phyloP scores from a whole-genome alignment of 768 basidiomycete species.

The Phylloporus sp. region DNA sequence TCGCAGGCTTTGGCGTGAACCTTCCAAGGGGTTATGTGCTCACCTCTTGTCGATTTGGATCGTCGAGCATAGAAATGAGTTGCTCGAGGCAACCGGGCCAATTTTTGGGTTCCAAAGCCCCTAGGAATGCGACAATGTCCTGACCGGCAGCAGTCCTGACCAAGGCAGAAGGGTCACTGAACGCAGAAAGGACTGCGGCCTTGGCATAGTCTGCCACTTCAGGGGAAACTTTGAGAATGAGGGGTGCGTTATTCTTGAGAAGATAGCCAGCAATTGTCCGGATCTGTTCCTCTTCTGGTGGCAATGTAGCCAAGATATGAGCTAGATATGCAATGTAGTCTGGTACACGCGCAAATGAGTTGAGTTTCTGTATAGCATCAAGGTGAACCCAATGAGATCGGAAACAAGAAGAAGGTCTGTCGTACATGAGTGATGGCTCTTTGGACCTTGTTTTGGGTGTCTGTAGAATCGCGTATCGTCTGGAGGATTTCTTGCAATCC shows the following conservation, averaged over 20 bases:
- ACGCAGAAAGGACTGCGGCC: constrained; percentile 71
- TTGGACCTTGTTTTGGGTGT: constrained; percentile 70
- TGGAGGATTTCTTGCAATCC: constrained; percentile 90
- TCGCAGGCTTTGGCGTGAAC: background rate
- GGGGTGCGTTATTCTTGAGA: constrained; percentile 90
- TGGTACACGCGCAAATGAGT: constrained; percentile 79
- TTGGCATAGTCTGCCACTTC: constrained; percentile 75
- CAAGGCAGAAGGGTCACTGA: constrained; percentile 77
- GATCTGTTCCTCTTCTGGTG: constrained; percentile 86
- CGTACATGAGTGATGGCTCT: constrained; percentile 78
- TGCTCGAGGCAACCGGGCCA: constrained; percentile 95
- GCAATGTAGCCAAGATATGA: constrained; percentile 80
- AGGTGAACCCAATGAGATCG: constrained; percentile 20
- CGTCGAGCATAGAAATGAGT: constrained; percentile 78
- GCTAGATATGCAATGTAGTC: constrained; percentile 96
- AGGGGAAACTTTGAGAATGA: constrained; percentile 63
- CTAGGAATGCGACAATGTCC: constrained; percentile 86
- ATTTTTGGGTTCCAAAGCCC: constrained; percentile 81
- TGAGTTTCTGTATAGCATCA: constrained; percentile 63
- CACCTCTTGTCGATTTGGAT: constrained; percentile 84
- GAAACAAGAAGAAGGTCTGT: constrained; percentile 15
- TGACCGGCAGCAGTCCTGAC: constrained; percentile 93
- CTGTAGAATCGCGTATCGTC: constrained; percentile 89
- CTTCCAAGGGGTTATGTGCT: constrained; percentile 21
- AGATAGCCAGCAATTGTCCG: constrained; percentile 94